Conservation (phyloP, 139 green algal species). For the Tetraselmis chui region DNA sequence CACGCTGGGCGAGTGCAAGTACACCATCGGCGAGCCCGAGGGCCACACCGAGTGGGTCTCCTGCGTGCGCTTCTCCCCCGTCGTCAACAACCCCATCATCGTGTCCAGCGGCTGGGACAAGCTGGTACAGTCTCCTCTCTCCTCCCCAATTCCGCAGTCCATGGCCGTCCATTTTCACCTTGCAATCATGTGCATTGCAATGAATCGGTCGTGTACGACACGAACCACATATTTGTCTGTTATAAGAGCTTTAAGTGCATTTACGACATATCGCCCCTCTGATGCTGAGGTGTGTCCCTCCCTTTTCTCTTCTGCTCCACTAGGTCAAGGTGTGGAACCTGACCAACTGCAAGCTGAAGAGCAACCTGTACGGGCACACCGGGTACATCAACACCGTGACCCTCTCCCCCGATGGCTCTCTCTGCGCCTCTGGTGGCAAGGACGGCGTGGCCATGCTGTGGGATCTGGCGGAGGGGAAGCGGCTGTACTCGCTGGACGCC, state of each 20-base stretch:
- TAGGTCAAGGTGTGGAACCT: conserved; percentile 93
- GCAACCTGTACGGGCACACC: conserved; percentile 91
- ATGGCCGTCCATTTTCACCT: neutral
- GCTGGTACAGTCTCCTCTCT: conserved; percentile 48
- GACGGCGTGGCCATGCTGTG: conserved; percentile 98
- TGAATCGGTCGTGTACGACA: too few relatives aligned
- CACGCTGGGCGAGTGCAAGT: conserved; percentile 99
- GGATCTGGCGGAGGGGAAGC: conserved; percentile 98
- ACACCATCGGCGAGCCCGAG: conserved; percentile 91
- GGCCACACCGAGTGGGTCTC: conserved; percentile 96
- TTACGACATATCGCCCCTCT: too few relatives aligned
- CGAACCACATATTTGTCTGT: too few relatives aligned
- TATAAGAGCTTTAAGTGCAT: too few relatives aligned
- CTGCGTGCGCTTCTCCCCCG: conserved; percentile 97
- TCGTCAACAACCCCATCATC: conserved; percentile 92
- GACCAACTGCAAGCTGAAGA: conserved; percentile 97
- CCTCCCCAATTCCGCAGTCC: neutral
- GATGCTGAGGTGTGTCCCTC: neutral
- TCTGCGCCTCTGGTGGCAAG: conserved; percentile 96
- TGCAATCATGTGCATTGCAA: neutral
- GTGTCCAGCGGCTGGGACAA: conserved; percentile 98
- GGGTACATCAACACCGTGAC: conserved; percentile 97
- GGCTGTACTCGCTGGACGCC: conserved; percentile 96
- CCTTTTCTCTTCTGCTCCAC: neutral
- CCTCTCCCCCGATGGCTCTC: conserved; percentile 96